These are phyloP conservation scores for Sugiyamaella boreocaroliniensis DNA, from an alignment of 805 yeast genomes.

Conservation along the genomic window DNA sequence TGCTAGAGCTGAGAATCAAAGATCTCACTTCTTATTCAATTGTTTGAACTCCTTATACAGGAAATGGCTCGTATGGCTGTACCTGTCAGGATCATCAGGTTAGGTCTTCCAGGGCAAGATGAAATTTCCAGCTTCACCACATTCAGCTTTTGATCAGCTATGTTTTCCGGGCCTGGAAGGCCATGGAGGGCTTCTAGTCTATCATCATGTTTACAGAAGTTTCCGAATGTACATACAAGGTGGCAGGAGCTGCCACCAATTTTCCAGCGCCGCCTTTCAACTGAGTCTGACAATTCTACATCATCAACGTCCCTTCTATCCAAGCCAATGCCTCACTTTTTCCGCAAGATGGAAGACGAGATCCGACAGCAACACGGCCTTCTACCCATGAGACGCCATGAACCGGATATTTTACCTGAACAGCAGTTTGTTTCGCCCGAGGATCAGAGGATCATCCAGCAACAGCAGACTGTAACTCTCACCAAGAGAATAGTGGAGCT, in stretches of 20 bases:
- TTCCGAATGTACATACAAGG: too few species aligned
- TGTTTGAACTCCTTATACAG: too few species aligned
- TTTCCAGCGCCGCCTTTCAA: too few species aligned
- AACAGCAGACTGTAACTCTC: neutral
- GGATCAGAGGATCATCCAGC: neutral
- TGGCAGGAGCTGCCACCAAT: too few species aligned
- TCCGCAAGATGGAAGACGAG: constrained; percentile 4
- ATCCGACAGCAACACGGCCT: constrained; percentile 2
- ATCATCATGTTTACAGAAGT: too few species aligned
- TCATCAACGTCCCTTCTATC: neutral
- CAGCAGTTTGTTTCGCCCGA: neutral
- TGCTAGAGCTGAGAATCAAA: too few species aligned
- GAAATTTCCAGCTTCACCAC: neutral
- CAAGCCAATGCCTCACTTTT: neutral
- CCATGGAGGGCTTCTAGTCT: neutral
- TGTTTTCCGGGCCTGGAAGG: neutral
- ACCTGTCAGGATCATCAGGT: too few species aligned
- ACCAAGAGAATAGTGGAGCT: neutral
- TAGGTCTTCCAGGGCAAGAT: neutral
- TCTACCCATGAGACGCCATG: neutral
- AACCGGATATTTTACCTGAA: neutral
- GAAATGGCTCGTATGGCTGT: too few species aligned
- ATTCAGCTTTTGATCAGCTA: neutral
- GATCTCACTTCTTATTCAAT: too few species aligned
- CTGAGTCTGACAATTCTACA: neutral